Evolutionary conservation across 169 alveolate genomes (phyloP).

Genomic region (Cryptosporidium tyzzeri): DNA sequence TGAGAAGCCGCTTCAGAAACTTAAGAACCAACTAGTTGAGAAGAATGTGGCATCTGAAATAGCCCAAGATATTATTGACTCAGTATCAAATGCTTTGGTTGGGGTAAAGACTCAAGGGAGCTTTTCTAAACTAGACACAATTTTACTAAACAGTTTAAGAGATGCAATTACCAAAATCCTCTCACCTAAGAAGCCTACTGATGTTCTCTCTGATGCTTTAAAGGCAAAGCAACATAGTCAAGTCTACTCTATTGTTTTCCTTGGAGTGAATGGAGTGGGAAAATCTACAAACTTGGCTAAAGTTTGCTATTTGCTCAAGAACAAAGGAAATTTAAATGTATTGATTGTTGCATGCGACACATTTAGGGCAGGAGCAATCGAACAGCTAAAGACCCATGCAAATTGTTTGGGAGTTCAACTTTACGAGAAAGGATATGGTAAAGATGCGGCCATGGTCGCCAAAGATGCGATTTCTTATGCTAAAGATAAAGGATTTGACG

Average conservation of each 20-base stretch:
- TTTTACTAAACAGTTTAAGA: slow-evolving; percentile 88
- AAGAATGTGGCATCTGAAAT: slow-evolving; percentile 93
- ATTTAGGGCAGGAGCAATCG: slow-evolving; percentile 99
- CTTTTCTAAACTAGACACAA: slow-evolving; percentile 84
- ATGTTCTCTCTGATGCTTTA: slow-evolving; percentile 90
- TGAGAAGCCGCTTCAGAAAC: slow-evolving; percentile 85
- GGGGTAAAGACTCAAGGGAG: slow-evolving; percentile 88
- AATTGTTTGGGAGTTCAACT: slow-evolving; percentile 94
- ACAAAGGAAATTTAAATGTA: slow-evolving; percentile 93
- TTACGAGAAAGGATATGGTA: slow-evolving; percentile 98
- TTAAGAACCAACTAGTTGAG: slow-evolving; percentile 85
- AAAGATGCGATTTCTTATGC: slow-evolving; percentile 94
- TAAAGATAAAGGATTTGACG: slow-evolving; percentile 91
- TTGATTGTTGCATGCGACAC: slow-evolving; percentile 99
- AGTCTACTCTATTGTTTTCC: slow-evolving; percentile 92
- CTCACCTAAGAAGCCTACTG: slow-evolving; percentile 91
- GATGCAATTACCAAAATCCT: slow-evolving; percentile 89
- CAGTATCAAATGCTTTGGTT: slow-evolving; percentile 86
- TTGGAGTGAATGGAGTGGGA: slow-evolving; percentile 99
- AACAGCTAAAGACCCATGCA: slow-evolving; percentile 97
- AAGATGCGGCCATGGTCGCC: slow-evolving; percentile 97
- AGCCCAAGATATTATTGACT: slow-evolving; percentile 88
- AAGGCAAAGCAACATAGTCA: slow-evolving; percentile 91
- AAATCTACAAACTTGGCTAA: slow-evolving; percentile 99
- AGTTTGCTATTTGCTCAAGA: slow-evolving; percentile 94